Conservation (phyloP, 768 basidiomycete genomes). For the Russula emetica region DNA sequence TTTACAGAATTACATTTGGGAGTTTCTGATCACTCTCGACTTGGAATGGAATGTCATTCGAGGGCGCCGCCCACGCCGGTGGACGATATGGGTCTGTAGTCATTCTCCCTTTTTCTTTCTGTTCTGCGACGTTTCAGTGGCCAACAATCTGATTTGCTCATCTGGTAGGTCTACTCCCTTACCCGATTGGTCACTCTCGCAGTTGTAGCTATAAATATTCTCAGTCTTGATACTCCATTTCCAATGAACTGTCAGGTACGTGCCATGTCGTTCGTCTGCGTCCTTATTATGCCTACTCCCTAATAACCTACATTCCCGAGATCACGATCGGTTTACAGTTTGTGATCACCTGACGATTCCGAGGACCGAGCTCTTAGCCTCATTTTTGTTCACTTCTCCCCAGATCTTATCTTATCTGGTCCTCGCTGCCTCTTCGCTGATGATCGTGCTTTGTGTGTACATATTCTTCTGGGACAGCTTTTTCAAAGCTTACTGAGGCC, state of each 20-base stretch:
- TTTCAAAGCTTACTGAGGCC: not conserved
- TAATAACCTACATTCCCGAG: not conserved
- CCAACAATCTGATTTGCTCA: not conserved
- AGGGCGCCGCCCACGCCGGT: not conserved
- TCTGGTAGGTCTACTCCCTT: constrained; percentile 14
- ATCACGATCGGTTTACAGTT: not conserved
- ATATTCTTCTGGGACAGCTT: not conserved
- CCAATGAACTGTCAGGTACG: constrained; percentile 17
- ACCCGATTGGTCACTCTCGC: constrained; percentile 2
- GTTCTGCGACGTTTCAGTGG: not conserved
- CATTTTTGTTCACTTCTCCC: not conserved
- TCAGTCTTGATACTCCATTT: not conserved
- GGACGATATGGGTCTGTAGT: constrained; percentile 18
- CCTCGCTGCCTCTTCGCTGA: not conserved
- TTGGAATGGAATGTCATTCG: not conserved
- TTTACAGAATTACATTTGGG: constrained; percentile 3
- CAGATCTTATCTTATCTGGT: not conserved
- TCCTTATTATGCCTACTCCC: not conserved
- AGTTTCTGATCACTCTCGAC: not conserved
- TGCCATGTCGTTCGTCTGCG: not conserved
- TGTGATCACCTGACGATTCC: not conserved
- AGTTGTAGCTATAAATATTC: not conserved
- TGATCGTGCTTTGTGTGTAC: constrained; percentile 16
- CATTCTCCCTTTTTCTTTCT: not conserved
- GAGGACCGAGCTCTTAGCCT: not conserved